Evolutionary conservation across 805 yeast genomes (phyloP).

Genomic region (Candida namnaoensis): DNA sequence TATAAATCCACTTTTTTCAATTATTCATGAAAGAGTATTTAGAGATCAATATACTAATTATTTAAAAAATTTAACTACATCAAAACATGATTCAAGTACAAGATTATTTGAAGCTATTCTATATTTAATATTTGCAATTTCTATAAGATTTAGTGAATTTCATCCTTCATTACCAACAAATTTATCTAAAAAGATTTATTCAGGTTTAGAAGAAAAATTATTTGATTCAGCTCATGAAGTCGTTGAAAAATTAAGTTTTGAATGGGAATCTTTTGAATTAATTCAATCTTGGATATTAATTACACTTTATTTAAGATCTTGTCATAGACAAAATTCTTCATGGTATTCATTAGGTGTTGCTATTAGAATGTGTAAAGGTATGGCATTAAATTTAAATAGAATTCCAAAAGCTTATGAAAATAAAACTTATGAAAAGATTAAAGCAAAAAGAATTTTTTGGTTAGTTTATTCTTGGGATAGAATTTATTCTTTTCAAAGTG

Average conservation of each 20-base stretch:
- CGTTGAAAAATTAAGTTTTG: conserved; percentile 31
- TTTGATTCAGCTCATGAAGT: conserved; percentile 32
- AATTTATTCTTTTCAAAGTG: conserved; percentile 42
- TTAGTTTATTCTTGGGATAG: conserved; percentile 45
- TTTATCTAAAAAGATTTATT: conserved; percentile 12
- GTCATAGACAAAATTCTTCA: conserved; percentile 35
- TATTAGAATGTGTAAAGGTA: conserved; percentile 31
- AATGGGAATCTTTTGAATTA: conserved; percentile 44
- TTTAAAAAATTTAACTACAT: conserved; percentile 14
- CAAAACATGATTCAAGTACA: conserved; percentile 22
- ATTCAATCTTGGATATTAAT: conserved; percentile 42
- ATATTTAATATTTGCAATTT: conserved; percentile 36
- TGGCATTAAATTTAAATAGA: conserved; percentile 29
- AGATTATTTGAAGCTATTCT: conserved; percentile 44
- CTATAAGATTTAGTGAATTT: conserved; percentile 43
- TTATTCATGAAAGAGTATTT: conserved; percentile 46
- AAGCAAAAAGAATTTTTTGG: conserved; percentile 48
- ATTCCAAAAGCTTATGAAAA: conserved; percentile 15
- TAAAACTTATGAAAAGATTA: conserved; percentile 27
- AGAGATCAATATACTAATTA: conserved; percentile 34
- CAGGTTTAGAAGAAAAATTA: conserved; percentile 29
- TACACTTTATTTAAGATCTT: conserved; percentile 32
- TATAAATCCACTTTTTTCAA: conserved; percentile 43
- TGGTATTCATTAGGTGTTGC: conserved; percentile 34
- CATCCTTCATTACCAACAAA: conserved; percentile 3